Evolutionary conservation across 1,284 basidiomycete genomes (phyloP).

Genomic region (Clitocybe nebularis): DNA sequence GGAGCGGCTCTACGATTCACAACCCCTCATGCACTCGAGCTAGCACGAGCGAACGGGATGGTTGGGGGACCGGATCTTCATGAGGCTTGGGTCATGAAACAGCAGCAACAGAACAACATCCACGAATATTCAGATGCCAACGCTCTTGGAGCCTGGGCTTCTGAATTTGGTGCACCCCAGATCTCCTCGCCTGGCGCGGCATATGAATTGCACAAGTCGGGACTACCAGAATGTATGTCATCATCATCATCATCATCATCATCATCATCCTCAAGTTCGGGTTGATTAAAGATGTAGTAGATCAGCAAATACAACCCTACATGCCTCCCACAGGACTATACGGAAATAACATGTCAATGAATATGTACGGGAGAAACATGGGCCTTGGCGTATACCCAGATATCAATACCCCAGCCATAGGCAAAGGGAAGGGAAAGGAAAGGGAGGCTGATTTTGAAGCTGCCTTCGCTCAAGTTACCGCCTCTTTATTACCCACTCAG

Average conservation of each 20-base stretch:
- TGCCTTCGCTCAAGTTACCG: slow-evolving; percentile 62
- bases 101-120: slow-evolving; percentile 35
- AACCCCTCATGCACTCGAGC: slow-evolving; percentile 33
- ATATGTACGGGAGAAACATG: slow-evolving; percentile 29
- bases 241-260: not conserved
- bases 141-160: slow-evolving; percentile 38
- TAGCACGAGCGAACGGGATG: slow-evolving; percentile 34
- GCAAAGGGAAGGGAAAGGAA: slow-evolving; percentile 69
- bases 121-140: slow-evolving; percentile 26
- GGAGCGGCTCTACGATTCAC: slow-evolving; percentile 29
- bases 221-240: slow-evolving; percentile 29
- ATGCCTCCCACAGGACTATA: slow-evolving; percentile 33
- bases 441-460: slow-evolving; percentile 76
- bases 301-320: slow-evolving; percentile 31
- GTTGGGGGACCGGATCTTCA: slow-evolving; percentile 31
- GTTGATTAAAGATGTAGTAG: slow-evolving; percentile 15
- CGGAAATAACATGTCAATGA: slow-evolving; percentile 29
- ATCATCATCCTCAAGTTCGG: not conserved
- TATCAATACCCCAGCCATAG: slow-evolving; percentile 23
- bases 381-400: slow-evolving; percentile 25
- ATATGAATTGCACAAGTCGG: too few relatives aligned
- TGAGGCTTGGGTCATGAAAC: slow-evolving; percentile 56
- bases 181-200: too few relatives aligned
- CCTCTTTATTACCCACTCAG: slow-evolving; percentile 41
- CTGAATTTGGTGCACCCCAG: slow-evolving; percentile 53